A percentile compares a stretch with the other conserved stretches of the same genome.
Evolutionary conservation across 768 basidiomycete genomes (phyloP).

Genomic region (Hericium erinaceus): DNA sequence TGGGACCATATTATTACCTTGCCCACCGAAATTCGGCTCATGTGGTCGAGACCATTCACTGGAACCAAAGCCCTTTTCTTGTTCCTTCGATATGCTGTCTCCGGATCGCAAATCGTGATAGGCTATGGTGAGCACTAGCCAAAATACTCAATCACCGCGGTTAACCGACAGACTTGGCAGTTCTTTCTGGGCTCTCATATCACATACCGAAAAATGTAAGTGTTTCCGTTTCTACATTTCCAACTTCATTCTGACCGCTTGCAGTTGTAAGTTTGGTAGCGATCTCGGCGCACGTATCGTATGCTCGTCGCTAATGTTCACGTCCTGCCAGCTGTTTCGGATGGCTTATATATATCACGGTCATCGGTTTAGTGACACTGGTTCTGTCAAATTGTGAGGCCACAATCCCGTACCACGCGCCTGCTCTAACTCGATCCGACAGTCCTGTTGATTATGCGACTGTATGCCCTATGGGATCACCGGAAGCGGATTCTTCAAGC

Average conservation of each 20-base stretch:
- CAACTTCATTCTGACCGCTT: not conserved
- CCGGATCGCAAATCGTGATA: not conserved
- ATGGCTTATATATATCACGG: not conserved
- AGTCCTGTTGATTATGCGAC: not conserved
- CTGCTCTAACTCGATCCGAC: not conserved
- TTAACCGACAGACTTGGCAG: not conserved
- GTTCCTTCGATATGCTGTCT: not conserved
- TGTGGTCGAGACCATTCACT: not conserved
- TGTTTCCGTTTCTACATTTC: not conserved
- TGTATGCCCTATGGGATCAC: not conserved
- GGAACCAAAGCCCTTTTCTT: not conserved
- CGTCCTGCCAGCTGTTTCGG: not conserved
- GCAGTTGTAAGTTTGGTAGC: not conserved
- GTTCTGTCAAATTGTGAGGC: not conserved
- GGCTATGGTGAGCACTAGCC: not conserved
- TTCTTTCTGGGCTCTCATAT: not conserved
- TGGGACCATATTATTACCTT: not conserved
- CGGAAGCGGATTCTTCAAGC: not conserved
- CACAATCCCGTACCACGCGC: not conserved
- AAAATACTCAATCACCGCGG: too few species aligned
- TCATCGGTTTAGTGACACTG: not conserved
- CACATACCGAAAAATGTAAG: not conserved
- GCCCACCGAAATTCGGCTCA: not conserved
- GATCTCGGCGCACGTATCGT: not conserved
- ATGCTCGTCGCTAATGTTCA: too few species aligned